phyloP scores from a whole-genome alignment of 768 basidiomycete species.

The Tricholoma sp. region DNA sequence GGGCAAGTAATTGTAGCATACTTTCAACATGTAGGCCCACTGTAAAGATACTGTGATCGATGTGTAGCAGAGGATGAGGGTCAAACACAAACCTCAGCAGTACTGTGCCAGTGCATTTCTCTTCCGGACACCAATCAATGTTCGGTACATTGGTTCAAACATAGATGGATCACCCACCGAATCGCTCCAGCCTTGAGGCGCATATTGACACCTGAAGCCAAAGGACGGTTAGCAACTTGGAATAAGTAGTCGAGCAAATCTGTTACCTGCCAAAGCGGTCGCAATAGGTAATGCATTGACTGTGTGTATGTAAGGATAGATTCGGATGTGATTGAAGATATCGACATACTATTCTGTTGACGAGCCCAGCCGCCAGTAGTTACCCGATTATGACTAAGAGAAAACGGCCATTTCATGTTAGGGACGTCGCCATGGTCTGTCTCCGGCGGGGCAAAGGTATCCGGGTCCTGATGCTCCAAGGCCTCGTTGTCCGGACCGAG shows the following conservation, averaged over 20 bases:
- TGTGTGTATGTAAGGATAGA: conserved; percentile 12
- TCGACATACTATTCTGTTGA: conserved; percentile 47
- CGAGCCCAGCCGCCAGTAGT: conserved; percentile 65
- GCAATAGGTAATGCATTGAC: conserved; percentile 46
- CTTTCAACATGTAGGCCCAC: conserved; percentile 53
- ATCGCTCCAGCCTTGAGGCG: conserved; percentile 49
- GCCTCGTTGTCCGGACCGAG: conserved; percentile 56
- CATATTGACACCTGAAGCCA: conserved; percentile 44
- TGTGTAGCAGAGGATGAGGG: background rate
- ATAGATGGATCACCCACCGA: conserved; percentile 24
- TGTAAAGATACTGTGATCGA: conserved; percentile 10
- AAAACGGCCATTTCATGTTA: conserved; percentile 64
- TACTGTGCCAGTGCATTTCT: conserved; percentile 56
- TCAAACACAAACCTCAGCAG: conserved; percentile 31
- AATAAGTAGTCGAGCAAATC: background rate
- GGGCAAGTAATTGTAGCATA: conserved; percentile 3
- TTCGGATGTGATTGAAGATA: background rate
- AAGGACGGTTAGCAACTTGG: conserved; percentile 5
- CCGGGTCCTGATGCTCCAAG: conserved; percentile 52
- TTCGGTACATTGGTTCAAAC: background rate
- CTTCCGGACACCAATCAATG: conserved; percentile 21
- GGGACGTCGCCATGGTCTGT: conserved; percentile 55
- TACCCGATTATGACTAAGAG: conserved; percentile 54
- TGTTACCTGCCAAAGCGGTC: conserved; percentile 30
- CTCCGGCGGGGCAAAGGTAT: conserved; percentile 53